Evolutionary conservation across 768 basidiomycete species (phyloP), one percentile per base, ranked within the genome.

Genomic region (Lentinula sp.): DNA sequence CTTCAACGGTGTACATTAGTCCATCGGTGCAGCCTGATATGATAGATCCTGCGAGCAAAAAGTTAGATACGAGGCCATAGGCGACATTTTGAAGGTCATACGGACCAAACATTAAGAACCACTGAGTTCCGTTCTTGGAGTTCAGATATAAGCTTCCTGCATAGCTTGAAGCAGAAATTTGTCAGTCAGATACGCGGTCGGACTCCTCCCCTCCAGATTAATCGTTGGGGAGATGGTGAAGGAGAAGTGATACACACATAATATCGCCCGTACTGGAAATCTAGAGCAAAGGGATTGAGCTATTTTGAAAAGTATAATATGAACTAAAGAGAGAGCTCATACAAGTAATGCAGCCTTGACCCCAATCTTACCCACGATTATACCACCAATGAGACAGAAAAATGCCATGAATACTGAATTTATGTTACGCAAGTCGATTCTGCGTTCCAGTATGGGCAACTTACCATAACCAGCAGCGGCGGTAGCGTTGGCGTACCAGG

Each of bases 331-430:
- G 34, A n/a, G 3, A n/a, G 11, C 15, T 3, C 66, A 45, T 51
- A 72, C 71, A 5, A 68, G 45, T 13, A 73, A 59, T 6, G 72
- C 62, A 15, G 62, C 57, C 28, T 67, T 67, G 4, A 71, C 70
- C 40, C 72, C 72, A n/a, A 73, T 72, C 59, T 73, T 73, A 63
- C 68, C 65, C 42, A 73, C 72, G 28, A 73, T 65, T 42, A 73
- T 71, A 1, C 72, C 72, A 32, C 72, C 72, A 16, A 68, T 69
- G 21, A 72, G 52, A 45, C 71, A 73, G 32, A 73, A 58, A 28
- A 70, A 55, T 7, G 72, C 71, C 72, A 73, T 73, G 61, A 71
- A 71, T 6, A 68, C 71, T 70, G 45, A 15, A 42, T 15, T 15
- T 40, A 28, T 31, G 16, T 34, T 18, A 15, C 51, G 16, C 55